Evolutionary conservation across 305 asterid genomes (phyloP).

Genomic region (Rubia peregrina): DNA sequence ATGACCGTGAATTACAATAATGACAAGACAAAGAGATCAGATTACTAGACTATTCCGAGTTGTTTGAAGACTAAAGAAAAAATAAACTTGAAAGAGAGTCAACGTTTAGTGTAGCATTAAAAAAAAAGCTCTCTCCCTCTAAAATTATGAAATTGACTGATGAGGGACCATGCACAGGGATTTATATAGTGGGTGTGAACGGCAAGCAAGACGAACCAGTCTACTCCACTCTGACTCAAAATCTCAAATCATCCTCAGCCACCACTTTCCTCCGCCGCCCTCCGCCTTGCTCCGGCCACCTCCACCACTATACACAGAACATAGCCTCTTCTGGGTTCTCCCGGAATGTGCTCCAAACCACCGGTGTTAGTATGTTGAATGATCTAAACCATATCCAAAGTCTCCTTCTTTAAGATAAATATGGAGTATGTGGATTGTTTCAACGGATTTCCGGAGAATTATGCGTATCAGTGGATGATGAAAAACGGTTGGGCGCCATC

Average conservation of each 20-base stretch:
- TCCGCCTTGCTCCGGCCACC: no score
- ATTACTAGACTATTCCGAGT: neutral
- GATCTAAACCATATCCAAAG: neutral
- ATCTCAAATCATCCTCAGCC: constrained; percentile 2
- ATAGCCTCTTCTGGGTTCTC: constrained; percentile 2
- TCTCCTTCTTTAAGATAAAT: constrained; percentile 11
- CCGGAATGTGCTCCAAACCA: constrained; percentile 8
- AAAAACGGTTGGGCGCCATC: constrained; percentile 33
- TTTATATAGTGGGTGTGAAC: constrained; percentile 17
- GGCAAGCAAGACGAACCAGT: neutral
- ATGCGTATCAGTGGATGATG: constrained; percentile 35
- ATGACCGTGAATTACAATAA: neutral
- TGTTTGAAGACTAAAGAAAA: neutral
- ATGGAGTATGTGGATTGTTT: constrained; percentile 43
- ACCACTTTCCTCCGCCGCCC: neutral
- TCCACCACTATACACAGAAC: neutral
- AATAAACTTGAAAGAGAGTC: neutral
- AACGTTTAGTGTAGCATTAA: neutral
- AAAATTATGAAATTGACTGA: neutral
- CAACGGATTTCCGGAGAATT: constrained; percentile 33
- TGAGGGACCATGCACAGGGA: constrained; percentile 4
- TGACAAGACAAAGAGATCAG: neutral
- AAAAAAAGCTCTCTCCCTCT: neutral
- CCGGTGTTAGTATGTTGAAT: neutral
- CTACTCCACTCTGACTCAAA: constrained; percentile 2